Evolutionary conservation across 148 eudicot genomes (phyloP).

Genomic region (Rhododendron ovatum): DNA sequence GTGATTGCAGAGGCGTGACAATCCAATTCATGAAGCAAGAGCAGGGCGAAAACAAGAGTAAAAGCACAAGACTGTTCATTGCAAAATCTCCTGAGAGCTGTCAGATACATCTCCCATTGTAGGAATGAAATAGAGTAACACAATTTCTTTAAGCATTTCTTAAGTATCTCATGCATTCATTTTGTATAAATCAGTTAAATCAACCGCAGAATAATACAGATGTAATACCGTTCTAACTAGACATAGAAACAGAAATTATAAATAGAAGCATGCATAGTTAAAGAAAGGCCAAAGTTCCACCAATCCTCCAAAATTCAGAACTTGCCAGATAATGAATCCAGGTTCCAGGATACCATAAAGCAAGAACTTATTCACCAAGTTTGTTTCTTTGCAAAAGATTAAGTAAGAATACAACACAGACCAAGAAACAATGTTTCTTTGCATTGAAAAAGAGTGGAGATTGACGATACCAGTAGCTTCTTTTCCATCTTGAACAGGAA

Average conservation of each 20-base stretch:
- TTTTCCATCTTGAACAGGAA: constrained; percentile 28
- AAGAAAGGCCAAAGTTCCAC: not conserved
- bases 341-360: not conserved
- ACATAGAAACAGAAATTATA: not conserved
- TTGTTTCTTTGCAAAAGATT: constrained; percentile 1
- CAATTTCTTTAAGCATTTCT: not conserved
- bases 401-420: not conserved
- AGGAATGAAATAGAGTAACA: not conserved
- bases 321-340: not conserved
- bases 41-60: not conserved
- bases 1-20: not conserved
- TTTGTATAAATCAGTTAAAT: not conserved
- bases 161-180: not conserved
- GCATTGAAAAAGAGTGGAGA: constrained; percentile 8
- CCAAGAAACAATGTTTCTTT: not conserved
- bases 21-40: not conserved
- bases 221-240: not conserved
- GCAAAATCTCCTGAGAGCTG: not conserved
- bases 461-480: constrained; percentile 41
- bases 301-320: constrained; percentile 1
- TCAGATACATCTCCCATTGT: not conserved
- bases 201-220: not conserved
- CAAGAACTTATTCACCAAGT: not conserved
- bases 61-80: not conserved
- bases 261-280: not conserved